These are phyloP conservation scores for Penicillium waksmanii DNA, from an alignment of 495 filamentous ascomycete genomes.

Conservation along the genomic window DNA sequence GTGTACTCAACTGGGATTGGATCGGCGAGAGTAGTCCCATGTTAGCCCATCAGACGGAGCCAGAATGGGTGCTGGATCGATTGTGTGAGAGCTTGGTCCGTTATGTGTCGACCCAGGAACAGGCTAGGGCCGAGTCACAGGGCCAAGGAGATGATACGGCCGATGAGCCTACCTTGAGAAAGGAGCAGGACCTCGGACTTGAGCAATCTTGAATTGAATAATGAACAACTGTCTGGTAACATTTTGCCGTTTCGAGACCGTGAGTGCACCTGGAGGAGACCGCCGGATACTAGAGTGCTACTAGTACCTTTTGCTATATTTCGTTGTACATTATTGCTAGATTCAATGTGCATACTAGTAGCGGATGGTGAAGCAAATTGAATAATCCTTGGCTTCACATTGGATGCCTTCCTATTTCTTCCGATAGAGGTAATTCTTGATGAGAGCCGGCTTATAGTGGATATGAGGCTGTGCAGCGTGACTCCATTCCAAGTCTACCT, in stretches of 20 bases:
- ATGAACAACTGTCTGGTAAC: too few relatives aligned
- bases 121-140: conserved; percentile 8
- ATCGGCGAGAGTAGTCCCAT: conserved; percentile 66
- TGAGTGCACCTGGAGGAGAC: not conserved
- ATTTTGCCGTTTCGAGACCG: not conserved
- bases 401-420: too few relatives aligned
- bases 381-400: too few relatives aligned
- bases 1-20: conserved; percentile 68
- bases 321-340: too few relatives aligned
- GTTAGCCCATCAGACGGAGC: conserved; percentile 57
- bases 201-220: conserved; percentile 16
- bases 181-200: conserved; percentile 35
- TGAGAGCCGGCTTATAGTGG: too few relatives aligned
- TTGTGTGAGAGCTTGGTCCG: conserved; percentile 61
- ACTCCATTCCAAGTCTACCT: not conserved
- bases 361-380: too few relatives aligned
- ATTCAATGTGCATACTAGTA: too few relatives aligned
- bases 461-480: too few relatives aligned
- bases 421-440: too few relatives aligned
- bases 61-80: conserved; percentile 63
- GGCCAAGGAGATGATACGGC: conserved; percentile 9
- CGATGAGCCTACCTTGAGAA: conserved; percentile 32
- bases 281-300: too few relatives aligned
- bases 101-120: conserved; percentile 48
- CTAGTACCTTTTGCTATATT: too few relatives aligned